phyloP scores from a whole-genome alignment of 768 basidiomycete genomes.

The Cystofilobasidium bisporidii region DNA sequence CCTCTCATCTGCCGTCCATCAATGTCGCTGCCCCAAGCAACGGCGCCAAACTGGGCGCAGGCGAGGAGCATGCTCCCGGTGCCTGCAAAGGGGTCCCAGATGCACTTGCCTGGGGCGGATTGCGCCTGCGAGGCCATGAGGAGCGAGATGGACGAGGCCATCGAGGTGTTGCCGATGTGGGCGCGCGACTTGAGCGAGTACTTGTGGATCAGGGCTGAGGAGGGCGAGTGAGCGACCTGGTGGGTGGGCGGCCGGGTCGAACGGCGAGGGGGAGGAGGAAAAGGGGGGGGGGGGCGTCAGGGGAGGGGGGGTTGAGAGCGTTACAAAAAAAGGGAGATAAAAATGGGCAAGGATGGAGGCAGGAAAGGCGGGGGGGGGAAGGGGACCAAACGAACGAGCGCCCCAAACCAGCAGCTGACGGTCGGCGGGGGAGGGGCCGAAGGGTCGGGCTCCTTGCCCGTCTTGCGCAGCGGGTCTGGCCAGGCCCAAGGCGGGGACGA shows the following conservation, averaged over 20 bases:
- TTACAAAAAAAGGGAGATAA: too few species aligned
- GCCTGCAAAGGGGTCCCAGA: slow-evolving; percentile 90
- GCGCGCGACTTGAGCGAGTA: slow-evolving; percentile 82
- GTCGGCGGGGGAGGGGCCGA: neutral
- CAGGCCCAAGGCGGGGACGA: too few species aligned
- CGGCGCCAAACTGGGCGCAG: slow-evolving; percentile 74
- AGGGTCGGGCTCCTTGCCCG: neutral
- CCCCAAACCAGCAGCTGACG: neutral
- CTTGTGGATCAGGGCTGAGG: slow-evolving; percentile 55
- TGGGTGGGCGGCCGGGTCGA: neutral
- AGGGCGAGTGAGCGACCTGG: slow-evolving; percentile 37
- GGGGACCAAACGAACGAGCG: neutral
- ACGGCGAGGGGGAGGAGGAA: too few species aligned
- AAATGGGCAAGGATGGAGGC: neutral
- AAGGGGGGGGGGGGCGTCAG: too few species aligned
- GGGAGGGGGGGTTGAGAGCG: too few species aligned
- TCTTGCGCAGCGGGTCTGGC: neutral
- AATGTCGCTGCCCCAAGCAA: slow-evolving; percentile 85
- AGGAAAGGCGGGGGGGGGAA: neutral
- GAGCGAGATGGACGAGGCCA: slow-evolving; percentile 92
- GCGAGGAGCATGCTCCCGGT: slow-evolving; percentile 47
- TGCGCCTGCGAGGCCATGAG: slow-evolving; percentile 94
- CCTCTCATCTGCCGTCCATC: slow-evolving; percentile 96
- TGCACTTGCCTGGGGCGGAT: slow-evolving; percentile 61
- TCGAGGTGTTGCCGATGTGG: slow-evolving; percentile 92